phyloP scores from a whole-genome alignment of 2,329 filamentous ascomycete genomes.

The Fusarium ramigenum region DNA sequence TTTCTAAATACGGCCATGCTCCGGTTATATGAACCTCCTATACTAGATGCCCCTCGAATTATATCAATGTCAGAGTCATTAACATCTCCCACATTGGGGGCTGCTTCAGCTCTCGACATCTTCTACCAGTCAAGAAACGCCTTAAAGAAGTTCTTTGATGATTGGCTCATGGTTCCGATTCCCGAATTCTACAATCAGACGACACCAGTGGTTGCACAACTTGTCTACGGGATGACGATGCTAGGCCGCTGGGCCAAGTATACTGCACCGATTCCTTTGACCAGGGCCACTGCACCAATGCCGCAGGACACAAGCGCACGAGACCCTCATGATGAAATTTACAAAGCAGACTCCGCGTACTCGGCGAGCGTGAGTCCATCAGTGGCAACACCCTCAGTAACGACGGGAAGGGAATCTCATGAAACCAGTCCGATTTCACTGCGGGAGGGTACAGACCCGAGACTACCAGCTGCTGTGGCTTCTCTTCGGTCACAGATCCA shows the following conservation, averaged over 20 bases:
- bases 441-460: slow-evolving; percentile 48
- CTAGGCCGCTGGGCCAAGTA: slow-evolving; percentile 62
- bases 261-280: slow-evolving; percentile 49
- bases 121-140: slow-evolving; percentile 61
- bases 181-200: slow-evolving; percentile 57
- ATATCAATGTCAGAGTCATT: slow-evolving; percentile 56
- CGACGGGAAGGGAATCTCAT: slow-evolving; percentile 24
- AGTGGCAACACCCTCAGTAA: background rate
- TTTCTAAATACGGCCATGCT: slow-evolving; percentile 54
- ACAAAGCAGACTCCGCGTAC: slow-evolving; percentile 39
- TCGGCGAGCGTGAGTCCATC: slow-evolving; percentile 16
- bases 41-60: slow-evolving; percentile 53
- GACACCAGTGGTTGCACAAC: slow-evolving; percentile 55
- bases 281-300: slow-evolving; percentile 38
- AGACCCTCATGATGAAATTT: slow-evolving; percentile 26
- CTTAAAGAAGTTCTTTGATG: slow-evolving; percentile 59
- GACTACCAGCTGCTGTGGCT: slow-evolving; percentile 52
- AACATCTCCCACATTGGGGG: slow-evolving; percentile 48
- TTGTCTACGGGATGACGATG: slow-evolving; percentile 62
- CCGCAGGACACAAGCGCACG: slow-evolving; percentile 37
- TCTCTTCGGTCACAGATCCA: slow-evolving; percentile 54
- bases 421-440: slow-evolving; percentile 36
- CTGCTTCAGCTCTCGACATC: slow-evolving; percentile 57
- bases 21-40: slow-evolving; percentile 59
- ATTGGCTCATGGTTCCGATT: slow-evolving; percentile 57